Conservation (phyloP, 345 rosid species). For the Arabis alpina region DNA sequence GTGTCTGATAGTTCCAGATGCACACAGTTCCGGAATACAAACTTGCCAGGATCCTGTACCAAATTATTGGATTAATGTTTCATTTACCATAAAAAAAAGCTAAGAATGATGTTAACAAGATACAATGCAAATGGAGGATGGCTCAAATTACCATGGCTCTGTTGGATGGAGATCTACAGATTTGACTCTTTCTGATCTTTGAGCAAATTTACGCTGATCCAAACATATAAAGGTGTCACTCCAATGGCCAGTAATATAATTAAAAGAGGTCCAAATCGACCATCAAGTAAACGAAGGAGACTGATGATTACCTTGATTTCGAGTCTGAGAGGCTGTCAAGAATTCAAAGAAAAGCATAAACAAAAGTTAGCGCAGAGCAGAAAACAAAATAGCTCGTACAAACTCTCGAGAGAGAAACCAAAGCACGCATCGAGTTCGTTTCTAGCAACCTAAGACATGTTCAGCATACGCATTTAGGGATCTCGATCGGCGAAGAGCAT, state of each 20-base stretch:
- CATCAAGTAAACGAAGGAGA: slow-evolving; percentile 19
- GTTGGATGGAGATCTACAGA: slow-evolving; percentile 70
- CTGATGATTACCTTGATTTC: slow-evolving; percentile 49
- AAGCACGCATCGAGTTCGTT: not conserved
- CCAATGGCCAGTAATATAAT: not conserved
- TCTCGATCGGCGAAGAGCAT: not conserved
- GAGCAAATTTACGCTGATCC: slow-evolving; percentile 57
- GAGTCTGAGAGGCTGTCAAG: slow-evolving; percentile 52
- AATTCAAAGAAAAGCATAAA: slow-evolving; percentile 25
- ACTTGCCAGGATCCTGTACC: slow-evolving; percentile 63
- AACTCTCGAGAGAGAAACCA: not conserved
- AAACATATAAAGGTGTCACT: slow-evolving; percentile 32
- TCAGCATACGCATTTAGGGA: not conserved
- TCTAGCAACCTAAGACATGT: not conserved
- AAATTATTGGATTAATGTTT: not conserved
- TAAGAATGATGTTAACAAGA: slow-evolving; percentile 1
- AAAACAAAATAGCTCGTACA: slow-evolving; percentile 12
- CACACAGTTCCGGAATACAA: slow-evolving; percentile 67
- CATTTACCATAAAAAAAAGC: not conserved
- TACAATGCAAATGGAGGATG: slow-evolving; percentile 1
- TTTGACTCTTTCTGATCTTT: slow-evolving; percentile 65
- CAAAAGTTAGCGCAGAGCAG: slow-evolving; percentile 26
- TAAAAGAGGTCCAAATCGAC: not conserved
- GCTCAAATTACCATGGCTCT: slow-evolving; percentile 60
- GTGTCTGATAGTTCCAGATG: slow-evolving; percentile 78